A percentile compares a stretch with the other conserved stretches of the same genome.
Conservation (phyloP, 495 filamentous ascomycete species). For the Aspergillus hancockii region DNA sequence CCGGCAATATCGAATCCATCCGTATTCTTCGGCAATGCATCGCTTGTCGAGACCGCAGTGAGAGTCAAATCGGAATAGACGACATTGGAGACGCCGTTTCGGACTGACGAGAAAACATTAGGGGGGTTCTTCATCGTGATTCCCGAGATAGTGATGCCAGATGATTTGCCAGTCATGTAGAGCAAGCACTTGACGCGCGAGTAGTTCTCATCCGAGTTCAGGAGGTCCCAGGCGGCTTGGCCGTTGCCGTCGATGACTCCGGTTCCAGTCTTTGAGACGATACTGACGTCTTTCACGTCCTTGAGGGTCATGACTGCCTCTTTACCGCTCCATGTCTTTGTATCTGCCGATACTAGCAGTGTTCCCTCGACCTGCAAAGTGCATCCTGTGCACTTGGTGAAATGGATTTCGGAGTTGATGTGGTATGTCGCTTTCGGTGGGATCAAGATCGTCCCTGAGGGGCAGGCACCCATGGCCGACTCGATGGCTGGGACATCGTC, state of each 20-base stretch:
- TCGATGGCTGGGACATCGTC: constrained; percentile 1
- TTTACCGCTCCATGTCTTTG: neutral
- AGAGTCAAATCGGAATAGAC: neutral
- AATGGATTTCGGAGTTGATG: neutral
- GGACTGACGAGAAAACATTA: neutral
- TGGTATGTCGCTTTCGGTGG: neutral
- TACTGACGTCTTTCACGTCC: neutral
- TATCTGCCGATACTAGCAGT: neutral
- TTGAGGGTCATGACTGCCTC: neutral
- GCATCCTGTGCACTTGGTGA: neutral
- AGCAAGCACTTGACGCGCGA: neutral
- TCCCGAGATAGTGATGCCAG: neutral
- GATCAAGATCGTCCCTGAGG: neutral
- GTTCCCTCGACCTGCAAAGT: neutral
- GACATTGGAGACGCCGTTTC: neutral
- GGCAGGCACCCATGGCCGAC: neutral
- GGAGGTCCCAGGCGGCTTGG: neutral
- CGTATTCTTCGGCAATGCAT: neutral
- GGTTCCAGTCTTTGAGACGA: neutral
- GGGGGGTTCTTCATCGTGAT: neutral
- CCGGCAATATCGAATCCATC: neutral
- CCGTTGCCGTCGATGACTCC: neutral
- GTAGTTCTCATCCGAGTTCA: neutral
- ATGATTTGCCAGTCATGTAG: neutral
- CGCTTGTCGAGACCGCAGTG: neutral